Conservation (phyloP, 2,329 filamentous ascomycete species). For the Penicillium sp. region DNA sequence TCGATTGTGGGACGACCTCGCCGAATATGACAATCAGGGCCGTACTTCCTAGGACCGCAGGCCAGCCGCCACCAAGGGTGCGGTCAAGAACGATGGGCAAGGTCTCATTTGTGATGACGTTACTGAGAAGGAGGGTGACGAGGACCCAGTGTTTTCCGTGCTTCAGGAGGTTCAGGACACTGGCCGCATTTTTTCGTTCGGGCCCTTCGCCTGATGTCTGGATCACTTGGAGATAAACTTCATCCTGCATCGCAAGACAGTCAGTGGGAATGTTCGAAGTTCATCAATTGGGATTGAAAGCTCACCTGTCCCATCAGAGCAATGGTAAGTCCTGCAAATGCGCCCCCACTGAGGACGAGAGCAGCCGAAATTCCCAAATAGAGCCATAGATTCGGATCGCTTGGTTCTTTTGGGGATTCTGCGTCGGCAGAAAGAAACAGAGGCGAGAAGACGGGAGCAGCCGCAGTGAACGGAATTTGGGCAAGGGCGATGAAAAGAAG, state of each 20-base stretch:
- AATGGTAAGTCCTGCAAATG: slow-evolving; percentile 86
- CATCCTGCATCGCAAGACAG: slow-evolving; percentile 56
- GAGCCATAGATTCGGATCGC: slow-evolving; percentile 72
- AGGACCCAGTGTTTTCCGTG: slow-evolving; percentile 98
- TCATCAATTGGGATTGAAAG: slow-evolving; percentile 16
- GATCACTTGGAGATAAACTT: slow-evolving; percentile 95
- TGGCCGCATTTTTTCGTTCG: slow-evolving; percentile 83
- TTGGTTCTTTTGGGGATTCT: slow-evolving; percentile 53
- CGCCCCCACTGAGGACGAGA: slow-evolving; percentile 84
- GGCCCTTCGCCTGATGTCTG: slow-evolving; percentile 78
- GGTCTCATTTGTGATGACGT: slow-evolving; percentile 97
- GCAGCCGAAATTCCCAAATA: slow-evolving; percentile 77
- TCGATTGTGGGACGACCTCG: slow-evolving; percentile 91
- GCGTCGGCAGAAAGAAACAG: slow-evolving; percentile 18
- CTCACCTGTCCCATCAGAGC: slow-evolving; percentile 61
- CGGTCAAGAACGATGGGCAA: slow-evolving; percentile 92
- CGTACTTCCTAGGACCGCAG: slow-evolving; percentile 90
- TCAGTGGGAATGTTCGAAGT: slow-evolving; percentile 18
- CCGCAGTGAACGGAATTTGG: slow-evolving; percentile 42
- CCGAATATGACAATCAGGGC: slow-evolving; percentile 97
- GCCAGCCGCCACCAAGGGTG: slow-evolving; percentile 90
- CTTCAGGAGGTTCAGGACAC: slow-evolving; percentile 76
- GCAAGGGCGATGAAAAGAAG: slow-evolving; percentile 40
- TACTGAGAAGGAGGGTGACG: slow-evolving; percentile 88
- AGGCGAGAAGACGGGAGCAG: slow-evolving; percentile 36